phyloP scores from a whole-genome alignment of 1,284 basidiomycete genomes.

The Pseudozyma flocculosa region DNA sequence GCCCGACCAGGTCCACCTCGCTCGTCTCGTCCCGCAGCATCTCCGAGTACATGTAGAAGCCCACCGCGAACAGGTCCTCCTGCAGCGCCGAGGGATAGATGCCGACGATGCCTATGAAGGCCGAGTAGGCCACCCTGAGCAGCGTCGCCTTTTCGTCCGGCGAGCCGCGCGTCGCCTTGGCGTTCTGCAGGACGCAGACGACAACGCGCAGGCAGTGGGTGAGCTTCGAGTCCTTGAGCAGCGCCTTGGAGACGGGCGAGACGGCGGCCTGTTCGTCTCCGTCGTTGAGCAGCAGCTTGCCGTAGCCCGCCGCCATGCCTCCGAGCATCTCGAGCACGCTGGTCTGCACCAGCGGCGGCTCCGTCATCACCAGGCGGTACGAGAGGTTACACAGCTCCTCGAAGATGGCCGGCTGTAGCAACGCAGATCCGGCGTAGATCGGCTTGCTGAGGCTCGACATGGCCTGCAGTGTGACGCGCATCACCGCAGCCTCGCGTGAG shows the following conservation, averaged over 20 bases:
- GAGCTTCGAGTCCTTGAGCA: constrained; percentile 61
- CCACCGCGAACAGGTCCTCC: constrained; percentile 77
- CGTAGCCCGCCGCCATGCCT: constrained; percentile 67
- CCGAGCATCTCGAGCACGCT: constrained; percentile 75
- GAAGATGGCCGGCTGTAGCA: constrained; percentile 75
- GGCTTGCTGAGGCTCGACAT: constrained; percentile 76
- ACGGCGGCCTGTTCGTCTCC: constrained; percentile 23
- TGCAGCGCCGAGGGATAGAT: constrained; percentile 65
- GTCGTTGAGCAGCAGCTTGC: constrained; percentile 47
- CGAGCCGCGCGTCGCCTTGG: constrained; percentile 62
- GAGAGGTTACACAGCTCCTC: constrained; percentile 86
- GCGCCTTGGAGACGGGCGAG: constrained; percentile 56
- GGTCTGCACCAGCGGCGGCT: constrained; percentile 71
- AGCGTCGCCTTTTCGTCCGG: constrained; percentile 62
- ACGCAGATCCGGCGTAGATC: constrained; percentile 75
- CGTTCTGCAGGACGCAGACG: constrained; percentile 74
- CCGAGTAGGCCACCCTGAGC: constrained; percentile 69
- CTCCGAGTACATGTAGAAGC: constrained; percentile 78
- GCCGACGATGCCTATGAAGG: constrained; percentile 68
- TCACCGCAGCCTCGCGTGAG: constrained; percentile 51
- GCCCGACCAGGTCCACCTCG: constrained; percentile 38
- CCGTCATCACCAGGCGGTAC: constrained; percentile 86
- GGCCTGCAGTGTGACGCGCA: constrained; percentile 70
- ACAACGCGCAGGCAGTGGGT: constrained; percentile 80
- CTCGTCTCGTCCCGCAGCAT: constrained; percentile 46